These are phyloP conservation scores for Monascus ruber DNA, from an alignment of 2,329 filamentous ascomycete genomes.

Conservation along the genomic window DNA sequence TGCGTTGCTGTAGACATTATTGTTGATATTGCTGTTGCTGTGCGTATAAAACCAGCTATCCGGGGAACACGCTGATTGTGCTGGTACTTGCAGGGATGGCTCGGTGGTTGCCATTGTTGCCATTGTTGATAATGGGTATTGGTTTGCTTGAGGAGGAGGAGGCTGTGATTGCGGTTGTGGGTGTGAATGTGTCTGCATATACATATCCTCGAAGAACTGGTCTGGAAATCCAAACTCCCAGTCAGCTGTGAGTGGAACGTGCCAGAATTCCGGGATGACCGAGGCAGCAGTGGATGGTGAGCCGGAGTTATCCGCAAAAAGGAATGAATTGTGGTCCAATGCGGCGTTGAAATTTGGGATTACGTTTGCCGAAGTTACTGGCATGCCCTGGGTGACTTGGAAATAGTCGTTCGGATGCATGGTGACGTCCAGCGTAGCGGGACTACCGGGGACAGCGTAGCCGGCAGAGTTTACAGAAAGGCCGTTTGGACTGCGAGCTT, in stretches of 20 bases:
- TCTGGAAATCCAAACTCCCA: constrained; percentile 45
- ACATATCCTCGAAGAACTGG: background rate
- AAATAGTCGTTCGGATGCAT: background rate
- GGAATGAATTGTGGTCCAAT: too few species aligned
- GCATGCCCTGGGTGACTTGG: constrained; percentile 1
- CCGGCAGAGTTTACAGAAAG: constrained; percentile 17
- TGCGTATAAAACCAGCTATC: background rate
- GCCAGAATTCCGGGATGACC: constrained; percentile 58
- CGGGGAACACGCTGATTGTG: background rate
- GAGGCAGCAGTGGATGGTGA: constrained; percentile 11
- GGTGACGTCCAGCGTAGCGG: constrained; percentile 1
- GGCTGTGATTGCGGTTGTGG: too few species aligned
- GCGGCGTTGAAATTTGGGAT: too few species aligned
- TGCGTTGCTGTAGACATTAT: background rate
- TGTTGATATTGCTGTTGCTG: background rate
- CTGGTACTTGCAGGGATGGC: too few species aligned
- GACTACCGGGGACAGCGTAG: constrained; percentile 20
- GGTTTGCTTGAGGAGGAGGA: too few species aligned
- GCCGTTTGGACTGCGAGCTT: background rate
- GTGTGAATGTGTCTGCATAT: too few species aligned
- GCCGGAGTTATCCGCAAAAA: background rate
- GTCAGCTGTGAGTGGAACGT: constrained; percentile 81
- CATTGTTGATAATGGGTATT: too few species aligned
- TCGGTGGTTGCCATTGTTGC: too few species aligned
- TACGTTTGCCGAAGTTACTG: background rate